Conservation (phyloP, 495 filamentous ascomycete genomes). For the Gamarada debralockiae region DNA sequence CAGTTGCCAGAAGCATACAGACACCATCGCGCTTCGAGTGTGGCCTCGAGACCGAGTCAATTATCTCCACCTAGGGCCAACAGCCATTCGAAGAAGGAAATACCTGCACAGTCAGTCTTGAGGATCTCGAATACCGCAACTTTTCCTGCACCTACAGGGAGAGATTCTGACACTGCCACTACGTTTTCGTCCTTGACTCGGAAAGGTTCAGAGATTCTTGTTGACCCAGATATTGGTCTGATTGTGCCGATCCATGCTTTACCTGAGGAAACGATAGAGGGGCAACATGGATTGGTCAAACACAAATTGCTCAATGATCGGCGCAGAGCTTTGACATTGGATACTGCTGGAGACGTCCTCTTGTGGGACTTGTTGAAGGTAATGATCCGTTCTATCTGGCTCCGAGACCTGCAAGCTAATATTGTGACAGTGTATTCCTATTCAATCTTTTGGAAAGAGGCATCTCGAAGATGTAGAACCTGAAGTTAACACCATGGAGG, state of each 20-base stretch:
- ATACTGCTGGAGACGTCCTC: constrained; percentile 94
- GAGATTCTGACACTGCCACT: constrained; percentile 46
- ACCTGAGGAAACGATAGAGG: constrained; percentile 85
- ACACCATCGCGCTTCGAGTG: constrained; percentile 50
- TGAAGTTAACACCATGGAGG: constrained; percentile 83
- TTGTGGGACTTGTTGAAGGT: constrained; percentile 92
- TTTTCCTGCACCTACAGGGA: constrained; percentile 50
- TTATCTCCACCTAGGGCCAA: constrained; percentile 27
- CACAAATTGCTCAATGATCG: constrained; percentile 89
- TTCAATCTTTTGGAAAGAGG: constrained; percentile 84
- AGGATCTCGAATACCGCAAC: constrained; percentile 79
- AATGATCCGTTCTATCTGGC: constrained; percentile 13
- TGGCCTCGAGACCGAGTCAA: constrained; percentile 34
- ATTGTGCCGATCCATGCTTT: constrained; percentile 67
- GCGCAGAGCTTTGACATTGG: constrained; percentile 81
- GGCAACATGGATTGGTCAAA: constrained; percentile 93
- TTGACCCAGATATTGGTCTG: constrained; percentile 53
- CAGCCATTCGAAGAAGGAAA: constrained; percentile 51
- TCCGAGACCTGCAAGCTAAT: constrained; percentile 15
- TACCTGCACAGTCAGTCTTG: constrained; percentile 71
- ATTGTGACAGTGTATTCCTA: constrained; percentile 64
- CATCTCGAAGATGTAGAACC: constrained; percentile 89
- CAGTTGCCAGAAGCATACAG: constrained; percentile 50
- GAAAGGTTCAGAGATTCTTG: constrained; percentile 47
- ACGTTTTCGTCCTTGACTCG: constrained; percentile 46